A percentile compares a stretch with the other conserved stretches of the same genome.
These are phyloP conservation scores for Gastrodia elata DNA, from an alignment of 106 monocot genomes.

Conservation along the genomic window DNA sequence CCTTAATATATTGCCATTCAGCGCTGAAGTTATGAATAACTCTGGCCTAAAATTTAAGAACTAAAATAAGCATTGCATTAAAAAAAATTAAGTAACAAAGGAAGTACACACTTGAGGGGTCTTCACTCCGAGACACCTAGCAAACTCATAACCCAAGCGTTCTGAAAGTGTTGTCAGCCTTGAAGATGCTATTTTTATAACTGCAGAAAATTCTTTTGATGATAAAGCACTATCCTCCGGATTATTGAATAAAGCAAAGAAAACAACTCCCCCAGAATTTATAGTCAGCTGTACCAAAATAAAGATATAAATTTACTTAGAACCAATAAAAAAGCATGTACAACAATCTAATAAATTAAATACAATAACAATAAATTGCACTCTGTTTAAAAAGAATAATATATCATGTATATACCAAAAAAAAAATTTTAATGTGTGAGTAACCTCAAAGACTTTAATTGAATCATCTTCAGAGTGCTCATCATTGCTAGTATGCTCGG, in stretches of 20 bases:
- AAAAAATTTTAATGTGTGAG: neutral
- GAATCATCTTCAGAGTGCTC: constrained; percentile 89
- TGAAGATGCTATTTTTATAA: constrained; percentile 81
- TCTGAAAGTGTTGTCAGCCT: constrained; percentile 91
- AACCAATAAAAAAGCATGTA: neutral
- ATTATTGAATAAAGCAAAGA: constrained; percentile 71
- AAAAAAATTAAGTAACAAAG: neutral
- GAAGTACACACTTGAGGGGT: constrained; percentile 60
- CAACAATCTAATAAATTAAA: neutral
- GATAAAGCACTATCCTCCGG: constrained; percentile 8
- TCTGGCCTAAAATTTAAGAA: constrained; percentile 41
- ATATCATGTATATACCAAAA: neutral
- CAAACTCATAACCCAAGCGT: constrained; percentile 91
- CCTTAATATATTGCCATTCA: constrained; percentile 83
- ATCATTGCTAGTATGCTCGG: constrained; percentile 62
- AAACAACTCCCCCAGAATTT: constrained; percentile 96
- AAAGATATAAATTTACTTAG: neutral
- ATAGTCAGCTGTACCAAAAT: constrained; percentile 57
- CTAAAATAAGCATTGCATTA: neutral
- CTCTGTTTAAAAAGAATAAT: neutral
- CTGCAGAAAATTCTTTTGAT: constrained; percentile 59
- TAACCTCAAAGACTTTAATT: constrained; percentile 77
- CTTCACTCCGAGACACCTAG: constrained; percentile 66
- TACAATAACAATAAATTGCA: neutral
- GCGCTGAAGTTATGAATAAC: constrained; percentile 55